phyloP scores from a whole-genome alignment of 345 rosid species.

The Garcia nutans region DNA sequence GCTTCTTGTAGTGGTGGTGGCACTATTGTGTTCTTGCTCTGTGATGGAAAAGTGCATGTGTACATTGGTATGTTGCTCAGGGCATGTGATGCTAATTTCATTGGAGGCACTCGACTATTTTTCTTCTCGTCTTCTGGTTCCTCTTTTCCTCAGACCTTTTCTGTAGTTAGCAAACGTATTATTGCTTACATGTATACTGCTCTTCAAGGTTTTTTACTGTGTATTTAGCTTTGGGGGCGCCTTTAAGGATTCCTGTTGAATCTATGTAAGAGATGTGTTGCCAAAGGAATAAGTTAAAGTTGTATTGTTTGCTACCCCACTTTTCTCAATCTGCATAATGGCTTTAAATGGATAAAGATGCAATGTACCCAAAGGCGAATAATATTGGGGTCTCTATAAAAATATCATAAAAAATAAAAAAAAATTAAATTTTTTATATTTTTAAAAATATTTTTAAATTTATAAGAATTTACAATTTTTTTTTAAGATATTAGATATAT shows the following conservation, averaged over 20 bases:
- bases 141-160: neutral
- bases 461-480: too few relatives aligned
- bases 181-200: neutral
- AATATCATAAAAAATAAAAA: too few relatives aligned
- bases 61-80: slow-evolving; percentile 15
- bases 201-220: neutral
- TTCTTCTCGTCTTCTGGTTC: neutral
- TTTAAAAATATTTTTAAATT: too few relatives aligned
- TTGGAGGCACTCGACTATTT: slow-evolving; percentile 8
- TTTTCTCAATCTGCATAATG: neutral
- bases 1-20: slow-evolving; percentile 17
- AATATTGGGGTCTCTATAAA: too few relatives aligned
- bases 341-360: neutral
- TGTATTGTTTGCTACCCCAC: neutral
- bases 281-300: neutral
- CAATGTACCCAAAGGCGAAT: too few relatives aligned
- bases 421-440: too few relatives aligned
- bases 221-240: neutral
- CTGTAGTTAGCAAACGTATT: slow-evolving; percentile 5
- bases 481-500: too few relatives aligned
- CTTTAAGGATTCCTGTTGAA: neutral
- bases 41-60: slow-evolving; percentile 15
- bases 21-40: slow-evolving; percentile 21
- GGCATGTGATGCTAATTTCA: slow-evolving; percentile 12
- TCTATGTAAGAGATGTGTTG: neutral